Percentiles rank a stretch among this genome's conserved stretches.
These are phyloP conservation scores for Calonectria henricotiae DNA, from an alignment of 2,329 filamentous ascomycete genomes.

Conservation along the genomic window DNA sequence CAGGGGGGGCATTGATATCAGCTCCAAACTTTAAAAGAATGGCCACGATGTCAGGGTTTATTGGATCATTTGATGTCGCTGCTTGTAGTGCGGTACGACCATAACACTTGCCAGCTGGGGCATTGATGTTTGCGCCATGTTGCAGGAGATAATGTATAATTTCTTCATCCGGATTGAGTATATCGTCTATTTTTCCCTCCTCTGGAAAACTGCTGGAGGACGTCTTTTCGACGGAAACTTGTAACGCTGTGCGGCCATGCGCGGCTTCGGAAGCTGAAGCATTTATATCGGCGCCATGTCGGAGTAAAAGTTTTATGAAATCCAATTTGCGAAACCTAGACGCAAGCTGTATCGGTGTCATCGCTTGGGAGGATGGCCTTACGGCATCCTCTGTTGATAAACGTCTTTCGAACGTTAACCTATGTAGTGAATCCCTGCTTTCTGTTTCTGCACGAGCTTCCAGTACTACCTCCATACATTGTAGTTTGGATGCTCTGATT, in stretches of 20 bases:
- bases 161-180: no score
- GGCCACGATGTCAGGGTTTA: neutral
- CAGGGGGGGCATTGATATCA: conserved; percentile 23
- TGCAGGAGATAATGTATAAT: neutral
- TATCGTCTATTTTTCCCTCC: no score
- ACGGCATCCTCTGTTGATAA: neutral
- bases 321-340: neutral
- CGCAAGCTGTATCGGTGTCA: conserved; percentile 11
- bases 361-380: neutral
- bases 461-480: neutral
- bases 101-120: neutral
- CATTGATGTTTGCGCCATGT: neutral
- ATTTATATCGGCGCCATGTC: neutral
- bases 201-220: no score
- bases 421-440: neutral
- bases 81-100: conserved; percentile 21
- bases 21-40: conserved; percentile 1
- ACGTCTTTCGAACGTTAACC: neutral
- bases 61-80: neutral
- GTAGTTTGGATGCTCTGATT: neutral
- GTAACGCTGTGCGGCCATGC: conserved; percentile 9
- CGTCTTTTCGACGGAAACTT: neutral
- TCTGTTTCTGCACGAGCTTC: neutral
- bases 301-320: neutral
- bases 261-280: neutral